Base-by-base conservation (phyloP, 805 yeast species). In the Monosporozyma servazzii region DNA sequence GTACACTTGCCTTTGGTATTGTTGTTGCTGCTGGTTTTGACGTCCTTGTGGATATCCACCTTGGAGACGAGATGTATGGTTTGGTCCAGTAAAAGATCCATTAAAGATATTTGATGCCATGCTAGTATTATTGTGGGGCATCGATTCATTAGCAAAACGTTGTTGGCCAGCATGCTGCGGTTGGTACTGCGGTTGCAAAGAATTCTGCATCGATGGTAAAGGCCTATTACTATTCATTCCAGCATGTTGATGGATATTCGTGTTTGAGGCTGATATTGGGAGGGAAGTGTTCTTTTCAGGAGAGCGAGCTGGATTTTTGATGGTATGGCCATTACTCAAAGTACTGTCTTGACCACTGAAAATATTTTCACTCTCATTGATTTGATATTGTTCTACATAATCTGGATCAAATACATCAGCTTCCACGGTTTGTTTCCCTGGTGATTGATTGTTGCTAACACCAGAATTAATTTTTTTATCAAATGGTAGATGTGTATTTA, bases 361-460 rank as follows among this genome's bases (percentile, higher is more conserved):
- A 5, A 40, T 65, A 44, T 65, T 66, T 53, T 67, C 70, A 57
- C 46, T 54, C 48, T 54, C 66, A 15, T 58, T 51, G 58, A 63
- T 56, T 37, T 64, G 63, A 29, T 58, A 57, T 45, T 65, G 63
- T 50, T 63, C 69, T 49, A 57, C 51, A 50, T 56, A 66, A 51
- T 61, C 66, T 13, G 68, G 65, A 48, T 63, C 66, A 51, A 63
- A 63, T 4, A 65, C 65, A 51, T 66, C 61, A 4, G 18, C 47
- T 2, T 50, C 54, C 10, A 11, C 17, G 5, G 21, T 21, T 7
- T 48, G 41, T 17, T 37, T 9, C 2, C 30, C n/a, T 31, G 39
- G 21, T 8, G 27, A 17, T 30, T 31, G 20, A 17, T 36, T 30
- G 17, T 18, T 42, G 15, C 27, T 41, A 17, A 8, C 6, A 5